Percentiles rank a stretch among this genome's conserved stretches.
Conservation (phyloP, 2,329 filamentous ascomycete genomes). For the Neurospora sp. region DNA sequence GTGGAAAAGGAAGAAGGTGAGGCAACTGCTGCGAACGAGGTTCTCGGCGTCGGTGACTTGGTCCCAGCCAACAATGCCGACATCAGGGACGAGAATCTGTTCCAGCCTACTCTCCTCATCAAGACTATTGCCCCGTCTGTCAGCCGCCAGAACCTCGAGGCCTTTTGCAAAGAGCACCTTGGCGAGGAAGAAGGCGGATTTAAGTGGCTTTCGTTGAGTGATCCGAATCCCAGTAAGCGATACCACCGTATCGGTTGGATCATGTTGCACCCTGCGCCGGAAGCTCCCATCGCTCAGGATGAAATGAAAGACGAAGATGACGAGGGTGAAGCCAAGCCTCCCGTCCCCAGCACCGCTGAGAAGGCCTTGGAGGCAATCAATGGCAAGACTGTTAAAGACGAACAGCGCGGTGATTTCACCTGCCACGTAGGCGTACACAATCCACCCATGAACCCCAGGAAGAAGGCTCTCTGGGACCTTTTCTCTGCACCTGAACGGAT, state of each 20-base stretch:
- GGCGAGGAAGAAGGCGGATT: constrained; percentile 87
- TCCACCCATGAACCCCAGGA: constrained; percentile 73
- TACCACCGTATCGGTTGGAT: constrained; percentile 99
- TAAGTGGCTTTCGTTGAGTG: constrained; percentile 91
- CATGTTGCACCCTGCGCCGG: constrained; percentile 75
- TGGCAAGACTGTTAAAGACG: constrained; percentile 92
- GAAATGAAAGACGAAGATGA: constrained; percentile 58
- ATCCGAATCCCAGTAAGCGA: constrained; percentile 93
- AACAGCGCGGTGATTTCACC: constrained; percentile 88
- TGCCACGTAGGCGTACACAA: constrained; percentile 96
- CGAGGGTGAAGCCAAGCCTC: constrained; percentile 40
- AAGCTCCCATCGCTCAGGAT: constrained; percentile 56
- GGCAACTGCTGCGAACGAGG: constrained; percentile 81
- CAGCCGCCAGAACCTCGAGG: constrained; percentile 84
- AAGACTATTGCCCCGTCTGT: constrained; percentile 97
- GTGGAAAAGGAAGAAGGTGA: constrained; percentile 95
- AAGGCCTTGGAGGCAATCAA: constrained; percentile 92
- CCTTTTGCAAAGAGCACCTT: constrained; percentile 88
- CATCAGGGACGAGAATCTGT: constrained; percentile 77
- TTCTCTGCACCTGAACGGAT: constrained; percentile 92
- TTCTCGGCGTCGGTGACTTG: constrained; percentile 83
- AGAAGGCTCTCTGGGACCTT: constrained; percentile 94
- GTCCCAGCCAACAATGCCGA: constrained; percentile 77
- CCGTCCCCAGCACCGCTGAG: constrained; percentile 54
- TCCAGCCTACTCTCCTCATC: constrained; percentile 87